Conservation (phyloP, 1,284 basidiomycete genomes). For the Puccinia triticina region DNA sequence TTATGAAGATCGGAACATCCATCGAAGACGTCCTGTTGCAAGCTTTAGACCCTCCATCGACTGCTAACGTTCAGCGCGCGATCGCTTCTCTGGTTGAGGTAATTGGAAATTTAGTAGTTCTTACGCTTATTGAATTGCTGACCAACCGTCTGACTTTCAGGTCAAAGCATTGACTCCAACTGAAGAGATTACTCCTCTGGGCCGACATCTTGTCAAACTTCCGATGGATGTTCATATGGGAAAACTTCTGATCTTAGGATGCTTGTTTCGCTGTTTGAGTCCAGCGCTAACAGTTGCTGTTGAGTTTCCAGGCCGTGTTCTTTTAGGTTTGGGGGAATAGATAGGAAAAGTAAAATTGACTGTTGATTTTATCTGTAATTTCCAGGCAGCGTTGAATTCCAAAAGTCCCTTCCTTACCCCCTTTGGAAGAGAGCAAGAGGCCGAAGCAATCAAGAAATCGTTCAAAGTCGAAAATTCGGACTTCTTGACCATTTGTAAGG, state of each 20-base stretch:
- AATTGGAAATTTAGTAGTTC: background rate
- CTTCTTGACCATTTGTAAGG: conserved; percentile 89
- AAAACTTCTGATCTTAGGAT: conserved; percentile 85
- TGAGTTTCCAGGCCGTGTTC: conserved; percentile 26
- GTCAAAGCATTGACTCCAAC: conserved; percentile 76
- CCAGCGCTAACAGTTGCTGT: conserved; percentile 88
- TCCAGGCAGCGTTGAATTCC: conserved; percentile 77
- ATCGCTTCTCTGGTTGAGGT: conserved; percentile 86
- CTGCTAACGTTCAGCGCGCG: conserved; percentile 87
- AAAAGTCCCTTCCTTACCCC: conserved; percentile 92
- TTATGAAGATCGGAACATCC: conserved; percentile 85
- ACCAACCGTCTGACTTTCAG: background rate
- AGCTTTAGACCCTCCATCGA: conserved; percentile 85
- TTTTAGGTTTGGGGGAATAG: background rate
- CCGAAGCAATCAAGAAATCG: conserved; percentile 77
- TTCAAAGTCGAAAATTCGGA: conserved; percentile 92
- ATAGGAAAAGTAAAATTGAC: conserved; percentile 5
- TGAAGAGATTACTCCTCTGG: conserved; percentile 95
- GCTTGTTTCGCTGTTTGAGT: conserved; percentile 86
- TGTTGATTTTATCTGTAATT: conserved; percentile 52
- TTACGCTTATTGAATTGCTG: background rate
- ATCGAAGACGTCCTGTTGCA: conserved; percentile 87
- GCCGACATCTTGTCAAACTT: conserved; percentile 83
- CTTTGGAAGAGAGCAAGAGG: conserved; percentile 83
- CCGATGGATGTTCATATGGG: conserved; percentile 91